Conservation (phyloP, 306 rosid genomes). For the Aeschynomene evenia region DNA sequence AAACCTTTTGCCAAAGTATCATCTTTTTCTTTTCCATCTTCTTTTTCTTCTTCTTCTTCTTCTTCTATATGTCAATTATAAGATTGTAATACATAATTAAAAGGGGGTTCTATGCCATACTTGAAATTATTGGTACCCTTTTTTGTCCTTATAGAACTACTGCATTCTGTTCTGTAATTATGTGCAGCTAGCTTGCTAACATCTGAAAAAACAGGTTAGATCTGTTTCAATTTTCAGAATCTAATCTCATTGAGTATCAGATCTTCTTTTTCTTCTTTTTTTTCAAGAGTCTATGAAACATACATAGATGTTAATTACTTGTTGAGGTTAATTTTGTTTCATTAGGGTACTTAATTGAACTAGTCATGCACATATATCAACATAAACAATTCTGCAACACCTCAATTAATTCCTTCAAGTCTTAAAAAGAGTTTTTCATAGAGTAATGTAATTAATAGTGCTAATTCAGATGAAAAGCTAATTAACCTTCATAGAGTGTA, state of each 20-base stretch:
- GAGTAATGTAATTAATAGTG: too few relatives aligned
- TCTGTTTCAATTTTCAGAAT: conserved; percentile 32
- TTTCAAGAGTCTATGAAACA: conserved; percentile 6
- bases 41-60: too few relatives aligned
- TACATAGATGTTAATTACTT: neutral
- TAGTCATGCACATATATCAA: neutral
- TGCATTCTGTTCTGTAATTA: conserved; percentile 24
- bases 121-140: conserved; percentile 25
- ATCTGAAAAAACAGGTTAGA: conserved; percentile 38
- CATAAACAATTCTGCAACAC: conserved; percentile 16
- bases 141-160: conserved; percentile 22
- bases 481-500: neutral
- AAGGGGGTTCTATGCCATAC: conserved; percentile 17
- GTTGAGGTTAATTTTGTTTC: conserved; percentile 16
- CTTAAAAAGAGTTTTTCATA: neutral
- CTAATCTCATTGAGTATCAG: conserved; percentile 37
- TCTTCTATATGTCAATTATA: neutral
- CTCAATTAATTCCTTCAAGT: conserved; percentile 14
- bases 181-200: conserved; percentile 29
- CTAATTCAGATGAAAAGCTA: neutral
- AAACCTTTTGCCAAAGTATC: neutral
- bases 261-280: conserved; percentile 36
- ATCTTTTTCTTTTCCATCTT: neutral
- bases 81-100: conserved; percentile 26
- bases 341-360: neutral